Evolutionary conservation across 192 early-diverging fungal species (phyloP).

Genomic region (Coemansia sp.): DNA sequence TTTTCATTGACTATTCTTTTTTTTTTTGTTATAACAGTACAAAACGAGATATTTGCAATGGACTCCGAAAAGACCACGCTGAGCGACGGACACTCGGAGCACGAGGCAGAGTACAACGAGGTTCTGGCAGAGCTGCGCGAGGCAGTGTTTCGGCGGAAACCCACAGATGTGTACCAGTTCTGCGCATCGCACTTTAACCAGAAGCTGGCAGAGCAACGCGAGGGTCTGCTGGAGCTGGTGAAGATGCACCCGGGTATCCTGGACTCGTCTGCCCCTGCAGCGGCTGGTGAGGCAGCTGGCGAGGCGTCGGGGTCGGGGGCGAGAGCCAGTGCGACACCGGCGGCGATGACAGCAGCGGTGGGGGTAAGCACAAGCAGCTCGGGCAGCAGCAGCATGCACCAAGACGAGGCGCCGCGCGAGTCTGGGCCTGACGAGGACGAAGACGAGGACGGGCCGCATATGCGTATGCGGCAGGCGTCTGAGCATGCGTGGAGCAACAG

Average conservation of each 20-base stretch:
- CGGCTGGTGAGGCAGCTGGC: slow-evolving; percentile 3
- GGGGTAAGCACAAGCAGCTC: slow-evolving; percentile 2
- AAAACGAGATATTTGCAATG: slow-evolving; percentile 9
- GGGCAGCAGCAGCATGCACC: slow-evolving; percentile 12
- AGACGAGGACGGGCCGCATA: slow-evolving; percentile 40
- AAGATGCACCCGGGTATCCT: slow-evolving; percentile 50
- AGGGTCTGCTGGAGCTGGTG: slow-evolving; percentile 45
- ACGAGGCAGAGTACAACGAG: slow-evolving; percentile 57
- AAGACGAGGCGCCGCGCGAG: slow-evolving; percentile 41
- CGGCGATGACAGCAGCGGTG: background rate
- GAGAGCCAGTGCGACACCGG: slow-evolving; percentile 1
- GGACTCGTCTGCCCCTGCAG: slow-evolving; percentile 12
- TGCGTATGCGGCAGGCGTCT: slow-evolving; percentile 55
- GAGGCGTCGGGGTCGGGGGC: slow-evolving; percentile 10
- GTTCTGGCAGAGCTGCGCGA: slow-evolving; percentile 84
- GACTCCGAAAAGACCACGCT: slow-evolving; percentile 52
- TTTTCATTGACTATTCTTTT: no score
- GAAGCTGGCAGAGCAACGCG: slow-evolving; percentile 80
- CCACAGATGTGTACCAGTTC: slow-evolving; percentile 88
- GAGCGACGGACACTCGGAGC: slow-evolving; percentile 40
- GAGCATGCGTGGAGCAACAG: slow-evolving; percentile 49
- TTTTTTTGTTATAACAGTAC: no score
- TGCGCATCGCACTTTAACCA: slow-evolving; percentile 87
- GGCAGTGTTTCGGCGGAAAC: slow-evolving; percentile 72
- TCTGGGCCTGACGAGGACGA: slow-evolving; percentile 40